Evolutionary conservation across 805 yeast species (phyloP), one percentile per base, ranked within the genome.

Genomic region (Wickerhamiella spandovensis): DNA sequence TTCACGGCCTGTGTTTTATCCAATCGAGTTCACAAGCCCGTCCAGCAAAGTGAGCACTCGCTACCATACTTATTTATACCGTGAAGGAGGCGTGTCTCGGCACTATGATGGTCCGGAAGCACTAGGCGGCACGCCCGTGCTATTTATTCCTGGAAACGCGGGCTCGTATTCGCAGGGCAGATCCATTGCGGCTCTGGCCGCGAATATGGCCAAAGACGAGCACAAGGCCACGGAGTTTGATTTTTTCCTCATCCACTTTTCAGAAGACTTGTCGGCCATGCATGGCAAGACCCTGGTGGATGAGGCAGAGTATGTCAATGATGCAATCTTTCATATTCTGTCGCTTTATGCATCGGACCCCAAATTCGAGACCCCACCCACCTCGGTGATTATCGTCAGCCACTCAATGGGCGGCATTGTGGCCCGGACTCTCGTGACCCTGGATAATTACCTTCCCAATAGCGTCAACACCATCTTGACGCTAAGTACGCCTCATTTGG

Each of bases 361-460:
- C 55, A 5, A 63, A 10, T 45, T 68, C 8, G 64, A 63, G 20
- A 61, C 63, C 1, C 59, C 63, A 7, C 92, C 92, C 0, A 63
- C 65, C 24, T 83, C 95, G 0, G 95, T 90, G 1, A 77, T 90
- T 0, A 62, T 90, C 0, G 56, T 90, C 0, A 96, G 87, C 2
- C 98, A 90, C 67, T 90, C 97, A 0, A 90, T 90, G 98, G 98
- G 98, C 42, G 98, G 98, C 2, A 77, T 90, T 17, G 97, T 92
- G 1, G 84, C 95, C 2, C 72, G 97, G 52, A 81, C 86, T 0
- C 78, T 89, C 78, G 73, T 86, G 6, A 79, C 94, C 0, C 66
- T 90, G 48, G 83, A 87, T 1, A 89, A 87, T 60, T 89, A 86
- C 62, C 59, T 71, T 1, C 75, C 75, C 3, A 76, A 74, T 21